Evolutionary conservation across 225 moss, liverwort and hornwort species (phyloP), one percentile per base, ranked within the genome.

Genomic region (Lunularia cruciata): DNA sequence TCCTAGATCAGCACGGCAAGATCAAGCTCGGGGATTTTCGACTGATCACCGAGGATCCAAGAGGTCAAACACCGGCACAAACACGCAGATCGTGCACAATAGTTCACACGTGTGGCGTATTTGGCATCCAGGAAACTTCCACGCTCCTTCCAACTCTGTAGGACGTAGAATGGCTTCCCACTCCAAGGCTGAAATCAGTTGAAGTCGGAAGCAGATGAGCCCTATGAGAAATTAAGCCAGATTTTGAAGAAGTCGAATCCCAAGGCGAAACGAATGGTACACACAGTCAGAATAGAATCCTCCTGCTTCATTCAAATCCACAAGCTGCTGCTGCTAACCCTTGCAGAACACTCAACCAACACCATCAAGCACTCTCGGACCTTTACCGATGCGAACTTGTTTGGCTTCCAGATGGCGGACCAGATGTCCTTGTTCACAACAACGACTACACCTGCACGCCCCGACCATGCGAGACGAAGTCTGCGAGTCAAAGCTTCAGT

Each of bases 11-110:
- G 67, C 51, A 31, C 49, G 61, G 28, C 33, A 67, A 40, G 55
- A 69, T 57, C 57, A 39, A 49, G 38, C 69, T 69, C 55, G 69
- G 57, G 47, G 54, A 55, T 69, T 69, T 69, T 69, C 69, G 69
- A 69, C 69, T 69, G 69, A 69, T 69, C 55, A 69, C 69, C 69
- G 56, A 39, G 57, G 27, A 69, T 69, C 69, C 31, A 57, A 69
- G 22, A 49, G 39, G 38, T 61, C 61, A 61, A 38, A 30, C 4
- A 61, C 38, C 33, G 35, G 49, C 19, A 67, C 49, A 33, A 65
- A 47, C 13, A 30, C 51, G 49, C 49, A 11, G 49, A 67, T 51
- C 51, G 67, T n/a, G 27, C 67, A 52, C 0, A 60, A 35, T 11
- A 34, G 35, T 60, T 19, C 1, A 60, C 14, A 20, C 16, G 37